Conservation (phyloP, 306 rosid species). For the Trifolium repens region DNA sequence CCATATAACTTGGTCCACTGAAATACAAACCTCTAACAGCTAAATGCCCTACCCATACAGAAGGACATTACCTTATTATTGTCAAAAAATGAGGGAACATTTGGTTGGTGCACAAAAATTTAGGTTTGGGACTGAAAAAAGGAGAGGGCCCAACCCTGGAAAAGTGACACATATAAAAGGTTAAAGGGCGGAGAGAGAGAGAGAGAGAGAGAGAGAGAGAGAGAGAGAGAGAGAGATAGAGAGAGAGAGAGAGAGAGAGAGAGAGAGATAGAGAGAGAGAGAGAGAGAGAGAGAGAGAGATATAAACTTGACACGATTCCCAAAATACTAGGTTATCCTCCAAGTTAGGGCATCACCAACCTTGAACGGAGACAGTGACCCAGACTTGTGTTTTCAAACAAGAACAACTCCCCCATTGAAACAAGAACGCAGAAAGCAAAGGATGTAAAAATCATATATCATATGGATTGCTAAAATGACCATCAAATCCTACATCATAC, state of each 20-base stretch:
- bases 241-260: neutral
- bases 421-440: neutral
- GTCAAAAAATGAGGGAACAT: neutral
- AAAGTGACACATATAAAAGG: neutral
- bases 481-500: slow-evolving; percentile 4
- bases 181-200: neutral
- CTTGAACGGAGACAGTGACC: neutral
- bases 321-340: neutral
- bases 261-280: neutral
- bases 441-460: slow-evolving; percentile 10
- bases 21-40: neutral
- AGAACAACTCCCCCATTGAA: neutral
- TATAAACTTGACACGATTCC: neutral
- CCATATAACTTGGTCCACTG: neutral
- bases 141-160: no score
- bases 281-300: no score
- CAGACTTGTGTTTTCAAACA: neutral
- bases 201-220: no score
- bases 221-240: no score
- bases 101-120: neutral
- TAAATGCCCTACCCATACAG: neutral
- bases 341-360: neutral
- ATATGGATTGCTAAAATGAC: neutral
- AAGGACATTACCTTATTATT: neutral
- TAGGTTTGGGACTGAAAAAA: no score